phyloP scores from a whole-genome alignment of 1,284 basidiomycete genomes.

The Flammula alnicola region DNA sequence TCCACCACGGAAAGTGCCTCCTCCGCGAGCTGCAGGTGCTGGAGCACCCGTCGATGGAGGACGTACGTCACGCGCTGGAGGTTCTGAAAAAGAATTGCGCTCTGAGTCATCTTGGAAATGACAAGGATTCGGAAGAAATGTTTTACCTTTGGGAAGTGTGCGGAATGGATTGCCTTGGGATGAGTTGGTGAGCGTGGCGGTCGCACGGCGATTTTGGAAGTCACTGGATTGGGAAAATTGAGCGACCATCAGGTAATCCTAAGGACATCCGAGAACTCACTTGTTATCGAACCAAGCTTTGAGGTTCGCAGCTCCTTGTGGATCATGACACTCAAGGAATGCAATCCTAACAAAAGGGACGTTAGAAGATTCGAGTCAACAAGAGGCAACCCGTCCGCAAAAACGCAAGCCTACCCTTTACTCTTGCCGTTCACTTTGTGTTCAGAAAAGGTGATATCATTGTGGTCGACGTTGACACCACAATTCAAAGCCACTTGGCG shows the following conservation, averaged over 20 bases:
- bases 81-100: conserved; percentile 52
- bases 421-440: conserved; percentile 97
- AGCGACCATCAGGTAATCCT: too few species aligned
- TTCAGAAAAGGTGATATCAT: conserved; percentile 95
- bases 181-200: conserved; percentile 72
- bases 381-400: conserved; percentile 3
- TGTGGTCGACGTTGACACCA: conserved; percentile 78
- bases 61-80: conserved; percentile 66
- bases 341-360: conserved; percentile 69
- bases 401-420: conserved; percentile 38
- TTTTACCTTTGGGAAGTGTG: conserved; percentile 85
- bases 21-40: conserved; percentile 24
- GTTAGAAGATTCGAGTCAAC: too few species aligned
- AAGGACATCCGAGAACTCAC: conserved; percentile 51
- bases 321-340: conserved; percentile 81
- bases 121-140: not conserved
- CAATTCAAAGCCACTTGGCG: conserved; percentile 76
- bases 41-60: conserved; percentile 32
- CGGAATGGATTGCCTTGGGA: conserved; percentile 86
- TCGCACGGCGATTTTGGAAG: conserved; percentile 85
- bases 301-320: conserved; percentile 68
- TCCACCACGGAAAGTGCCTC: conserved; percentile 59
- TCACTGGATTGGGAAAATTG: conserved; percentile 56
- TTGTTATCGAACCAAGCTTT: conserved; percentile 92
- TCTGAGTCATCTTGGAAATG: not conserved